These are phyloP conservation scores for Parathielavia appendiculata DNA, from an alignment of 495 filamentous ascomycete species.

Conservation along the genomic window DNA sequence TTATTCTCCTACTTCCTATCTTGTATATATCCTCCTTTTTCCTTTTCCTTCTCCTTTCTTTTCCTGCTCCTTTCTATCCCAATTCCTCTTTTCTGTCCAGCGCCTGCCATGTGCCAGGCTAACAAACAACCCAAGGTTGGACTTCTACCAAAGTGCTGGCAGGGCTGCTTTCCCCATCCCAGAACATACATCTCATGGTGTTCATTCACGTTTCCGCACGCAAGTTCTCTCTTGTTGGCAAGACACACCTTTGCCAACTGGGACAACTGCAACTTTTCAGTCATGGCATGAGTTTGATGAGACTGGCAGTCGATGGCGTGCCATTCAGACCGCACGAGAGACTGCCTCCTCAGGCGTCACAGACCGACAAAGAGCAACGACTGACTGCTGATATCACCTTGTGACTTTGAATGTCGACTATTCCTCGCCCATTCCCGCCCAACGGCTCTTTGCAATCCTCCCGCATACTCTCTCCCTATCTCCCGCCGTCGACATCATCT, in stretches of 20 bases:
- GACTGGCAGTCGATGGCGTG: not conserved
- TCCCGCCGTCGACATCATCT: not conserved
- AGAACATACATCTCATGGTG: not conserved
- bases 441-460: not conserved
- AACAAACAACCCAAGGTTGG: no score
- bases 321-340: not conserved
- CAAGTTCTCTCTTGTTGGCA: slow-evolving; percentile 3
- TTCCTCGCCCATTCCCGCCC: not conserved
- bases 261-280: not conserved
- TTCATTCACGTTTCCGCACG: not conserved
- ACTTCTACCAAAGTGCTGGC: no score
- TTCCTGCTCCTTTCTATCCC: no score
- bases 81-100: no score
- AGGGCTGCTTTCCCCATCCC: no score
- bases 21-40: no score
- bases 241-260: slow-evolving; percentile 3
- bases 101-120: no score
- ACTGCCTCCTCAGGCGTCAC: not conserved
- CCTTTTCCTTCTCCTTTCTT: no score
- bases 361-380: not conserved
- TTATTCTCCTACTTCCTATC: no score
- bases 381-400: not conserved
- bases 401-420: slow-evolving; percentile 9
- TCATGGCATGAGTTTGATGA: slow-evolving; percentile 4
- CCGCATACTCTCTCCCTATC: not conserved